phyloP scores from a whole-genome alignment of 2,329 filamentous ascomycete genomes.

The Colletotrichum sansevieriae region DNA sequence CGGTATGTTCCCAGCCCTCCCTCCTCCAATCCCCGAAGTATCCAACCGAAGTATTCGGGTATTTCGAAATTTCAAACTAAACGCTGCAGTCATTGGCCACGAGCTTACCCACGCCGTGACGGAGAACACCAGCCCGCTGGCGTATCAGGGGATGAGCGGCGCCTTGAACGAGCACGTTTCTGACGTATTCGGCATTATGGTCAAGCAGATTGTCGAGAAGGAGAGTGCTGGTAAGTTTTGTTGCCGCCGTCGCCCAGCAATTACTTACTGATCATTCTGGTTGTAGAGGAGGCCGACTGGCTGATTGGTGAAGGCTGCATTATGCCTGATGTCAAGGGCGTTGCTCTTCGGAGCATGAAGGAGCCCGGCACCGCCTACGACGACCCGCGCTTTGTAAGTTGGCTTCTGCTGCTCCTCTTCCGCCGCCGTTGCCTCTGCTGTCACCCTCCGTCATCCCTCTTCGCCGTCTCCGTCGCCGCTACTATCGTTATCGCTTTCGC shows the following conservation, averaged over 20 bases:
- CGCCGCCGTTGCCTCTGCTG: not conserved
- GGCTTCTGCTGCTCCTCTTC: not conserved
- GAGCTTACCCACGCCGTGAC: constrained; percentile 69
- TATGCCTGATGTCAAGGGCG: constrained; percentile 62
- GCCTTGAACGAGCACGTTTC: constrained; percentile 70
- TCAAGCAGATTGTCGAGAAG: constrained; percentile 65
- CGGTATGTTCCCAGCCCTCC: constrained; percentile 44
- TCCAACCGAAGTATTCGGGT: not conserved
- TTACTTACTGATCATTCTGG: not conserved
- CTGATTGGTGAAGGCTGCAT: constrained; percentile 67
- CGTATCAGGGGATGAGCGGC: constrained; percentile 65
- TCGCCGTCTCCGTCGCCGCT: not conserved
- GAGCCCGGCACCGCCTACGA: constrained; percentile 65
- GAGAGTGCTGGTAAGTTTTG: constrained; percentile 51
- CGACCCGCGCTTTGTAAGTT: constrained; percentile 62
- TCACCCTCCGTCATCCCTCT: not conserved
- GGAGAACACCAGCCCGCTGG: constrained; percentile 62
- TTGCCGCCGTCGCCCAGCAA: too few relatives aligned
- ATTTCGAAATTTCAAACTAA: not conserved
- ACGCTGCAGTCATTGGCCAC: constrained; percentile 61
- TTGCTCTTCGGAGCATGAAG: constrained; percentile 68
- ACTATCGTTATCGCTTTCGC: not conserved
- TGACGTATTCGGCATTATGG: constrained; percentile 69
- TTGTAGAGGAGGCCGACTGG: constrained; percentile 61
- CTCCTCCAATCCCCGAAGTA: not conserved